Conservation (phyloP, 768 basidiomycete genomes). For the Phaeotremella fagi region DNA sequence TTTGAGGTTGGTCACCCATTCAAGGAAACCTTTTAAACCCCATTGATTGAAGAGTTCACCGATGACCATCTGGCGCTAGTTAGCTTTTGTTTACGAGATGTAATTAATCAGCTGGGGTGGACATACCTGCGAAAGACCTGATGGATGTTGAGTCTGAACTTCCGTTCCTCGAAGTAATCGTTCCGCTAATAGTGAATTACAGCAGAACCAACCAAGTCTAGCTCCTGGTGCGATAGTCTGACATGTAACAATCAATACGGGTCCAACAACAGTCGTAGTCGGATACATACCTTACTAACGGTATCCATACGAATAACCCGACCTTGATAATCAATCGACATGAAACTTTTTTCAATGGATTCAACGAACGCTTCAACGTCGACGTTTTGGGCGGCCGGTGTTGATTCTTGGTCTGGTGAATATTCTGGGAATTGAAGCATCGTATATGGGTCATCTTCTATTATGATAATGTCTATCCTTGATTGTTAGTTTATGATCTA, state of each 20-base stretch:
- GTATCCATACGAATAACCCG: conserved; percentile 71
- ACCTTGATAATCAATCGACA: conserved; percentile 66
- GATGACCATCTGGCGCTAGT: conserved; percentile 50
- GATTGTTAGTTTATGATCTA: background rate
- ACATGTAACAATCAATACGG: background rate
- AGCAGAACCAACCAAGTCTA: conserved; percentile 70
- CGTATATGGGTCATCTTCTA: conserved; percentile 75
- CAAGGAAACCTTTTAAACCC: conserved; percentile 62
- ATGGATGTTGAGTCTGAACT: conserved; percentile 62
- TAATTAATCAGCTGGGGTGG: background rate
- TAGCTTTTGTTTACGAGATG: background rate
- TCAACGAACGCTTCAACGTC: conserved; percentile 50
- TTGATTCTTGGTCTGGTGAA: conserved; percentile 34
- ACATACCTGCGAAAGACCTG: conserved; percentile 57
- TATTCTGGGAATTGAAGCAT: conserved; percentile 48
- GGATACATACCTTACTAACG: conserved; percentile 5
- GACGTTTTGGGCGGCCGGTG: background rate
- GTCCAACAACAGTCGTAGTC: background rate
- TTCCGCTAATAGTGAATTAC: conserved; percentile 66
- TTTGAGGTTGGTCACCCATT: conserved; percentile 64
- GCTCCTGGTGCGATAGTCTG: conserved; percentile 70
- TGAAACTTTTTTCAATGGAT: conserved; percentile 53
- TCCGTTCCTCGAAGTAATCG: conserved; percentile 63
- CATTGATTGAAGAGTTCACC: conserved; percentile 60
- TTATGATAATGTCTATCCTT: conserved; percentile 61